Evolutionary conservation across 345 rosid species (phyloP).

Genomic region (Gossypium bickii): DNA sequence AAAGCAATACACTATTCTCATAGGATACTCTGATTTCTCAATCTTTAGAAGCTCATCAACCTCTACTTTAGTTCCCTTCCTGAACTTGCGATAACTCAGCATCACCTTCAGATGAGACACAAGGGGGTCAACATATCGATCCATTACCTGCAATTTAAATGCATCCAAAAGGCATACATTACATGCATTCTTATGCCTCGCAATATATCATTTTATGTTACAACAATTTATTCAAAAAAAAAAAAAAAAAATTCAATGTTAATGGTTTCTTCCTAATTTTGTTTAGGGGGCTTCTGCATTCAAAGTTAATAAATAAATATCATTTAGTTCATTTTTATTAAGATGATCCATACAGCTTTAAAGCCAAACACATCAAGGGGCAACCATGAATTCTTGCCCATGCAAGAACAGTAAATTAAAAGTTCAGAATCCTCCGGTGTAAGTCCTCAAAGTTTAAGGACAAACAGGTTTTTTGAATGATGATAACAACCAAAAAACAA

Average conservation of each 20-base stretch:
- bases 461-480: background rate
- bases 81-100: conserved; percentile 86
- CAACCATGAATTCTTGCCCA: background rate
- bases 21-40: conserved; percentile 75
- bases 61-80: conserved; percentile 73
- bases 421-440: background rate
- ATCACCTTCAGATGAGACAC: conserved; percentile 73
- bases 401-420: background rate
- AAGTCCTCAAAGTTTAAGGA: background rate
- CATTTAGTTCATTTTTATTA: background rate
- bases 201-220: background rate
- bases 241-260: background rate
- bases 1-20: conserved; percentile 82
- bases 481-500: background rate
- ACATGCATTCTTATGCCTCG: background rate
- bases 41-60: conserved; percentile 73
- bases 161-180: background rate
- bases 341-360: background rate
- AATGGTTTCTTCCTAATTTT: background rate
- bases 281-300: background rate
- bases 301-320: background rate
- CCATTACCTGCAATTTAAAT: conserved; percentile 65
- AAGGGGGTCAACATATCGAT: conserved; percentile 91
- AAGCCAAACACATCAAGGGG: background rate
- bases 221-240: no score